These are phyloP conservation scores for Lachnellula hyalina DNA, from an alignment of 2,329 filamentous ascomycete genomes.

Conservation along the genomic window DNA sequence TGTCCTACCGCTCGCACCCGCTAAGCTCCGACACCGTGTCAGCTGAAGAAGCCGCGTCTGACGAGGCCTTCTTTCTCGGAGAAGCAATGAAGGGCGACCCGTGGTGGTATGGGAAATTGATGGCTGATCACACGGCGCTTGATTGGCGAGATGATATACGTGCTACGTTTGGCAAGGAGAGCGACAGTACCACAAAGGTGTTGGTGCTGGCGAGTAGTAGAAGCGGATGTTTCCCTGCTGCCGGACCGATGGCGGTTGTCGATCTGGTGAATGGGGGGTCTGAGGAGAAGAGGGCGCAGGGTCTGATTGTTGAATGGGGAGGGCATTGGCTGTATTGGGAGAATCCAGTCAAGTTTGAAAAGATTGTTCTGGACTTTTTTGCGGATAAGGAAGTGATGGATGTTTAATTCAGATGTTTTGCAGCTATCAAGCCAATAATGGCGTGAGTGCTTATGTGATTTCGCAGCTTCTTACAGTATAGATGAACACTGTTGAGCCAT, in stretches of 20 bases:
- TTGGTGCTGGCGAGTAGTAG: slow-evolving; percentile 29
- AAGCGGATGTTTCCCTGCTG: slow-evolving; percentile 31
- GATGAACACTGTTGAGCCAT: too few relatives aligned
- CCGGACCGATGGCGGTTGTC: slow-evolving; percentile 28
- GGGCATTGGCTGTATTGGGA: slow-evolving; percentile 34
- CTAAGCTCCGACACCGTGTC: slow-evolving; percentile 12
- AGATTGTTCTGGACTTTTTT: slow-evolving; percentile 23
- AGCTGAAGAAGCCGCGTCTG: slow-evolving; percentile 4
- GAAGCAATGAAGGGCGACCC: slow-evolving; percentile 27
- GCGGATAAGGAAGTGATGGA: background rate
- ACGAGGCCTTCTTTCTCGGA: slow-evolving; percentile 27
- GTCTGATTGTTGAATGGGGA: slow-evolving; percentile 27
- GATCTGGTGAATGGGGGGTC: slow-evolving; percentile 22
- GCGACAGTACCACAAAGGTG: slow-evolving; percentile 20
- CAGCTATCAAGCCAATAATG: background rate
- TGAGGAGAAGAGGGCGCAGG: slow-evolving; percentile 14
- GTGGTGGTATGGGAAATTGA: slow-evolving; percentile 29
- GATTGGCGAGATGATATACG: slow-evolving; percentile 29
- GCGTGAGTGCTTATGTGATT: too few relatives aligned
- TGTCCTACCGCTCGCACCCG: slow-evolving; percentile 26
- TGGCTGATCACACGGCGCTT: slow-evolving; percentile 30
- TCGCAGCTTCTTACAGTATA: too few relatives aligned
- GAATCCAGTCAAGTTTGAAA: slow-evolving; percentile 24
- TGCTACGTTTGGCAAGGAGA: slow-evolving; percentile 19
- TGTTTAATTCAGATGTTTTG: background rate